Base-by-base conservation (phyloP, 805 yeast genomes). In the Wickerhamomyces tratensis region DNA sequence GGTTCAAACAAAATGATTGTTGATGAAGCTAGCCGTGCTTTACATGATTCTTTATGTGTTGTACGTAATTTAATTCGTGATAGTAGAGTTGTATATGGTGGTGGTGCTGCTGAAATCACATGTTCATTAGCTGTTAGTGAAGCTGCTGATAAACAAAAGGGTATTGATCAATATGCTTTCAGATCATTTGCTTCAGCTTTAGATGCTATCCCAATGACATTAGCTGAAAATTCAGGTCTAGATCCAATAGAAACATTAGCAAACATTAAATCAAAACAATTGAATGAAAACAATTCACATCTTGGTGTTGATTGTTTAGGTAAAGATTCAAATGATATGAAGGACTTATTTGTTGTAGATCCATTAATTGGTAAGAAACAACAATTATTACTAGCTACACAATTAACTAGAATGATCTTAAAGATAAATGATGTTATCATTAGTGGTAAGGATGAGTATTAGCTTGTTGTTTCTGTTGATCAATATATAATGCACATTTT, bases 1-100 rank as follows among this genome's bases (percentile, higher is more conserved):
- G 99, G 99, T 35, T 86, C 96, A 8, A 93, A 89, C 65, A 89
- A 86, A 64, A 94, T 93, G 98, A 87, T 94, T 56, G 91, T 86
- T 30, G 98, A 91, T 57, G 99, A 93, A 68, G 94, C 96, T 41
- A 78, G 86, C 50, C 82, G 99, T 63, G 97, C 98, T 1, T 72
- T 93, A 45, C 98, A 93, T 57, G 99, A 93, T 62, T 86, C 98
- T 8, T 69, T 93, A 44, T 91, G 98, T 68, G 99, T 94, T 38
- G 98, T 93, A 29, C 84, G 98, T 68, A 94, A 93, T 67, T 76
- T 93, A 60, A 82, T 94, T 41, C 78, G 82, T 56, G 98, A 94
- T 63, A 82, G 79, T 61, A 77, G 96, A 63, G 86, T 93, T 38
- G 97, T 94, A n/a, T 93, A 93, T 58, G 99, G 99, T 49, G 99